Base-by-base conservation (phyloP, 2,329 filamentous ascomycete genomes). In the Talaromyces rugulosus region DNA sequence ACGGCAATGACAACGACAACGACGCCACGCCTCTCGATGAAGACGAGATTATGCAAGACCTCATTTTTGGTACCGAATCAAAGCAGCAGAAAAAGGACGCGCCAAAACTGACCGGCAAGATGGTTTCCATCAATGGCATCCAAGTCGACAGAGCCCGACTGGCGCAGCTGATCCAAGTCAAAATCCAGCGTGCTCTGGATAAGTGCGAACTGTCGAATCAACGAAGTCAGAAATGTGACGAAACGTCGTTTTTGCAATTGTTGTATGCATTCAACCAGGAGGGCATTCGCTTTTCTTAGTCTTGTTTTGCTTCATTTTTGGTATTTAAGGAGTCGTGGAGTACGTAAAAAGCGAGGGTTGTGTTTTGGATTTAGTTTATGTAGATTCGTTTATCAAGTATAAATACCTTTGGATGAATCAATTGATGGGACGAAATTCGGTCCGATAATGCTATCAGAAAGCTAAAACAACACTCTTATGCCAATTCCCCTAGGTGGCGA, bases 221-320 rank as follows among this genome's bases (percentile, higher is more conserved):
- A 79, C 83, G 94, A 66, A 86, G 93, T 11, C 85, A 91, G 64
- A 88, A 95, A 81, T 96, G 92, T 71, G 92, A 97, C 71, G 92
- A 98, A 78, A 93, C 90, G 58, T 93, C 96, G 70, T 98, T 97
- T 72, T 78, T 99, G 73, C 88, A 88, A 68, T 76, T 97, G 66
- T 77, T 96, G 65, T 87, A 84, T 75, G 89, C 90, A 1, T 96
- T 97, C 76, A 96, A 97, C 74, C 86, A 91, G 67, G 91, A 96
- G 74, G 92, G 92, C 31, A 94, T 98, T 63, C 94, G 97, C 66
- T 42, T 67, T 52, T 62, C 61, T 23, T 62, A 62, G 52, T 16
- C 47, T 11, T 16, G 27, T 16, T 16, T 53, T 12, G 8, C 28
- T 31, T 30, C 27, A 0, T 31, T n/a, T 53, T 11, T 53, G 28